Conservation (phyloP, 2,329 filamentous ascomycete genomes). For the Lachnellula hyalina region DNA sequence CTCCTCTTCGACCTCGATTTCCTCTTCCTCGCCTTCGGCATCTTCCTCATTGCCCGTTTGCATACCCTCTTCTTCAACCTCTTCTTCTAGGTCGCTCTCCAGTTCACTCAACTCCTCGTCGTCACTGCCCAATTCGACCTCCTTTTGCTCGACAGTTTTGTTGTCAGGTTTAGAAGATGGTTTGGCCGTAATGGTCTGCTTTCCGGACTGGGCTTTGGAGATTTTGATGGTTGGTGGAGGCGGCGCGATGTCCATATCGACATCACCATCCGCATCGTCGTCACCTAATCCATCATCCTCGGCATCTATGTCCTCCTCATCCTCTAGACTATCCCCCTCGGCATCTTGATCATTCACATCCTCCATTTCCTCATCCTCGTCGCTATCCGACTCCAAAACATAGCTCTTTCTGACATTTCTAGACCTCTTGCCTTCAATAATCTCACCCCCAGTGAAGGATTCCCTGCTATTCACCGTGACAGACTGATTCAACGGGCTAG, state of each 20-base stretch:
- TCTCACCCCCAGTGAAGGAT: slow-evolving; percentile 27
- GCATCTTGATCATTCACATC: slow-evolving; percentile 32
- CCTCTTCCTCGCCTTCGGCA: slow-evolving; percentile 43
- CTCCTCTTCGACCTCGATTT: slow-evolving; percentile 35
- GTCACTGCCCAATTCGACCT: slow-evolving; percentile 27
- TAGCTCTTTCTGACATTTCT: slow-evolving; percentile 32
- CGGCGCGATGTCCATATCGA: slow-evolving; percentile 30
- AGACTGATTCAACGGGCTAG: slow-evolving; percentile 17
- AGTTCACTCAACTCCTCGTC: slow-evolving; percentile 33
- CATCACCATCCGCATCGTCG: slow-evolving; percentile 40
- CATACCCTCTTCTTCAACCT: slow-evolving; percentile 45
- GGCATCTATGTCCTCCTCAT: slow-evolving; percentile 31
- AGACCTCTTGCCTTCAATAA: slow-evolving; percentile 28
- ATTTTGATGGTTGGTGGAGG: slow-evolving; percentile 29
- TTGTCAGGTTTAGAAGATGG: slow-evolving; percentile 17
- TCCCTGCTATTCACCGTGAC: slow-evolving; percentile 19
- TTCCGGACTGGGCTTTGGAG: slow-evolving; percentile 23
- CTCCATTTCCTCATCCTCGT: slow-evolving; percentile 26
- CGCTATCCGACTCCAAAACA: slow-evolving; percentile 44
- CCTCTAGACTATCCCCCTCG: slow-evolving; percentile 35
- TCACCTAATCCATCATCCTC: slow-evolving; percentile 39
- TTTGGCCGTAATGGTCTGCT: slow-evolving; percentile 25
- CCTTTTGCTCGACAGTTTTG: slow-evolving; percentile 29
- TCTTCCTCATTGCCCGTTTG: slow-evolving; percentile 34
- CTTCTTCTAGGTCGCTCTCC: slow-evolving; percentile 35